Evolutionary conservation across 1,139 yeast species (phyloP).

Genomic region (Ogataea hybrid): DNA sequence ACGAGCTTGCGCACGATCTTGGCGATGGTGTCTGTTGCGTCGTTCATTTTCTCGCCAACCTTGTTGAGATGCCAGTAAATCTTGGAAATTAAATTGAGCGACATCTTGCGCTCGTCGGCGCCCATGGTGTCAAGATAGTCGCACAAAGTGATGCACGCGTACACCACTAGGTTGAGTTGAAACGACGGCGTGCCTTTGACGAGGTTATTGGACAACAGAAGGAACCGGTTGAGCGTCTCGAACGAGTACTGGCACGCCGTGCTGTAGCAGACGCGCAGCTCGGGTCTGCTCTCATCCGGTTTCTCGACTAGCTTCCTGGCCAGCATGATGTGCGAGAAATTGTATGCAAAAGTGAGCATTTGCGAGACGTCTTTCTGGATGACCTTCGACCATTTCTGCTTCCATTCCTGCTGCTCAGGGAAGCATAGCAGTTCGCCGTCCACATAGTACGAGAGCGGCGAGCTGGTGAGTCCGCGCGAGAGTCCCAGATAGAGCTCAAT

Average conservation of each 20-base stretch:
- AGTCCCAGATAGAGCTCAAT: constrained; percentile 39
- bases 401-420: constrained; percentile 41
- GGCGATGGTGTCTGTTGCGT: constrained; percentile 55
- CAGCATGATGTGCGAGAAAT: constrained; percentile 42
- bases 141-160: constrained; percentile 49
- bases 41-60: constrained; percentile 51
- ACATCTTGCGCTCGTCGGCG: constrained; percentile 35
- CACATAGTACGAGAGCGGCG: background rate
- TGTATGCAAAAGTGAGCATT: constrained; percentile 41
- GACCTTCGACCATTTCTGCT: constrained; percentile 39
- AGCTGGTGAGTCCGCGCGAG: constrained; percentile 8
- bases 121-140: constrained; percentile 40
- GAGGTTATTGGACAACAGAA: constrained; percentile 41
- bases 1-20: constrained; percentile 47
- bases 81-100: constrained; percentile 44
- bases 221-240: constrained; percentile 40
- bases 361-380: constrained; percentile 45
- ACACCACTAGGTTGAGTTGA: constrained; percentile 47
- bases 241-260: constrained; percentile 42
- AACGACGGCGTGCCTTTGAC: constrained; percentile 52
- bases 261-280: constrained; percentile 27
- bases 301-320: constrained; percentile 36
- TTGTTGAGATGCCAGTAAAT: constrained; percentile 55
- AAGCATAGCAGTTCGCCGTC: constrained; percentile 25
- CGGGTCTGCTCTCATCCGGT: background rate